A percentile compares a stretch with the other conserved stretches of the same genome.
Conservation (phyloP, 768 basidiomycete species). For the Suillus lakei region DNA sequence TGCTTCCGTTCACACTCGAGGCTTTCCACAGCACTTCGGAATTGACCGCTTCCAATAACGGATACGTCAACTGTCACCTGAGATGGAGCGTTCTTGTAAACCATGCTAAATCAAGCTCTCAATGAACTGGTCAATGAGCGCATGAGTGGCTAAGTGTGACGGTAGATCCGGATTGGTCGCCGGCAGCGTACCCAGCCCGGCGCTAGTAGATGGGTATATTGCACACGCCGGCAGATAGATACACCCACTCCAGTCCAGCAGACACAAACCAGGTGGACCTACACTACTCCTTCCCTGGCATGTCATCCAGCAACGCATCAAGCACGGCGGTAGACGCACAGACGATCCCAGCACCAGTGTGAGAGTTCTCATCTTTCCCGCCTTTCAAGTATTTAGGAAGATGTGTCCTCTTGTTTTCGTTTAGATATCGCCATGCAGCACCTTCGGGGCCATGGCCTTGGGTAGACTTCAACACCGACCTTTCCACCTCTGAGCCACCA, state of each 20-base stretch:
- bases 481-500: constrained; percentile 12
- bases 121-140: too few species aligned
- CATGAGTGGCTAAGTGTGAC: too few species aligned
- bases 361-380: not conserved
- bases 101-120: too few species aligned
- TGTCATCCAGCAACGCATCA: too few species aligned
- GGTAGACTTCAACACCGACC: constrained; percentile 39
- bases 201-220: not conserved
- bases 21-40: too few species aligned
- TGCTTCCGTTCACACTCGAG: too few species aligned
- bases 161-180: too few species aligned
- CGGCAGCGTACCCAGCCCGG: not conserved
- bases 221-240: too few species aligned
- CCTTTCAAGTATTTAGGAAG: not conserved
- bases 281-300: too few species aligned
- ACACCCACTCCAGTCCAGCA: not conserved
- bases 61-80: too few species aligned
- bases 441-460: constrained; percentile 49
- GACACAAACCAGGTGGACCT: not conserved
- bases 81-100: too few species aligned
- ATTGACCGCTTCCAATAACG: too few species aligned
- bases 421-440: constrained; percentile 41
- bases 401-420: not conserved
- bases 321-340: not conserved
- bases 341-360: not conserved